phyloP scores from a whole-genome alignment of 2,329 filamentous ascomycete genomes.

The Aspergillus persii region DNA sequence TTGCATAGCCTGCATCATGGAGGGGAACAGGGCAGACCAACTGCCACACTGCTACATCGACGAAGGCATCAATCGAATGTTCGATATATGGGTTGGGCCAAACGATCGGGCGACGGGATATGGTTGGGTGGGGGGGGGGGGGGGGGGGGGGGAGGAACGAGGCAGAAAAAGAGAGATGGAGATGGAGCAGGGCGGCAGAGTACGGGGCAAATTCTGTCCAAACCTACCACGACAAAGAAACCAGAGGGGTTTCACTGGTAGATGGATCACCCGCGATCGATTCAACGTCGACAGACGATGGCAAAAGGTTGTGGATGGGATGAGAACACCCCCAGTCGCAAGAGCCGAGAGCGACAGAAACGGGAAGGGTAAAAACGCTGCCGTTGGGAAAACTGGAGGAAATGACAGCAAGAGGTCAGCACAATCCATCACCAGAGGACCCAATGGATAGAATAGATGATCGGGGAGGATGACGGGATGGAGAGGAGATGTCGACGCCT shows the following conservation, averaged over 20 bases:
- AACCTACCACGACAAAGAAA: conserved; percentile 37
- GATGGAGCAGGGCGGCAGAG: conserved; percentile 27
- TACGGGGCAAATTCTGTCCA: conserved; percentile 33
- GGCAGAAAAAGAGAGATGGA: conserved; percentile 17
- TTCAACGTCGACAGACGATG: conserved; percentile 30
- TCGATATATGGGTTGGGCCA: conserved; percentile 18
- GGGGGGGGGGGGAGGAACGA: conserved; percentile 7
- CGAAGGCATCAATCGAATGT: conserved; percentile 34
- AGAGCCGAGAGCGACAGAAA: conserved; percentile 34
- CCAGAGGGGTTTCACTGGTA: conserved; percentile 25
- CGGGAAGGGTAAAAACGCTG: conserved; percentile 28
- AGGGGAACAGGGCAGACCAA: conserved; percentile 21
- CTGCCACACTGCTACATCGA: conserved; percentile 30
- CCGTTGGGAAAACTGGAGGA: conserved; percentile 23
- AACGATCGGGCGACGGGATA: conserved; percentile 6
- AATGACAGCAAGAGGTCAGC: conserved; percentile 23
- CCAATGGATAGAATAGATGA: conserved; percentile 19
- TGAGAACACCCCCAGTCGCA: conserved; percentile 32
- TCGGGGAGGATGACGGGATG: conserved; percentile 10
- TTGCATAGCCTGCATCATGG: conserved; percentile 35
- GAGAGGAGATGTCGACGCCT: conserved; percentile 17
- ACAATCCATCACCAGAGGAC: conserved; percentile 19
- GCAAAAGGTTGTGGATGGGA: conserved; percentile 29
- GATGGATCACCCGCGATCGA: conserved; percentile 34
- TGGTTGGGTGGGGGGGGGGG: not conserved